Conservation (phyloP, 257 asterid genomes). For the Scutellaria baicalensis region DNA sequence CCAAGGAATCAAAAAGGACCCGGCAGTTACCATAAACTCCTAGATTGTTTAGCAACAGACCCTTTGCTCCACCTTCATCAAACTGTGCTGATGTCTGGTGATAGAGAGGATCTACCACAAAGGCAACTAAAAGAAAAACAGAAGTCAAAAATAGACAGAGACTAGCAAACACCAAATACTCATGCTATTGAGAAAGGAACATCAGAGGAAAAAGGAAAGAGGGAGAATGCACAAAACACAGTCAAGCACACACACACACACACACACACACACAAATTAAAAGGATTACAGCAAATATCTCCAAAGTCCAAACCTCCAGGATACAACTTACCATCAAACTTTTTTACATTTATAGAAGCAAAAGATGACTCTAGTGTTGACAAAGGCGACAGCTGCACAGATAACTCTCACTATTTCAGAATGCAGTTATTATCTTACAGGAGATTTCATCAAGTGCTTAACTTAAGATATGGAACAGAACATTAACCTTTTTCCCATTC, state of each 20-base stretch:
- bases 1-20: conserved; percentile 86
- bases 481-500: conserved; percentile 63
- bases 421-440: background rate
- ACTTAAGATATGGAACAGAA: conserved; percentile 4
- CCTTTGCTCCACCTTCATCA: conserved; percentile 99
- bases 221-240: background rate
- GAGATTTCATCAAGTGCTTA: background rate
- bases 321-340: conserved; percentile 77
- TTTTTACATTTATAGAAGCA: conserved; percentile 74
- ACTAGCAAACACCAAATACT: background rate
- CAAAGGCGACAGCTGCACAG: conserved; percentile 81
- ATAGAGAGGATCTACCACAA: conserved; percentile 94
- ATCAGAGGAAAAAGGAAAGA: background rate
- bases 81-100: conserved; percentile 98
- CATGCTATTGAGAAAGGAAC: background rate
- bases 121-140: conserved; percentile 51
- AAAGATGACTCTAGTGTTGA: conserved; percentile 89
- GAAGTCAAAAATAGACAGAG: background rate
- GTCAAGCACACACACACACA: background rate
- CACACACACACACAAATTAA: background rate
- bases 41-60: conserved; percentile 84
- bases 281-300: background rate
- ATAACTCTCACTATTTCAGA: conserved; percentile 17
- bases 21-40: conserved; percentile 86
- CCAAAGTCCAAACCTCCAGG: conserved; percentile 1